These are phyloP conservation scores for Volvox africanus DNA, from an alignment of 139 green algal genomes.

Conservation along the genomic window DNA sequence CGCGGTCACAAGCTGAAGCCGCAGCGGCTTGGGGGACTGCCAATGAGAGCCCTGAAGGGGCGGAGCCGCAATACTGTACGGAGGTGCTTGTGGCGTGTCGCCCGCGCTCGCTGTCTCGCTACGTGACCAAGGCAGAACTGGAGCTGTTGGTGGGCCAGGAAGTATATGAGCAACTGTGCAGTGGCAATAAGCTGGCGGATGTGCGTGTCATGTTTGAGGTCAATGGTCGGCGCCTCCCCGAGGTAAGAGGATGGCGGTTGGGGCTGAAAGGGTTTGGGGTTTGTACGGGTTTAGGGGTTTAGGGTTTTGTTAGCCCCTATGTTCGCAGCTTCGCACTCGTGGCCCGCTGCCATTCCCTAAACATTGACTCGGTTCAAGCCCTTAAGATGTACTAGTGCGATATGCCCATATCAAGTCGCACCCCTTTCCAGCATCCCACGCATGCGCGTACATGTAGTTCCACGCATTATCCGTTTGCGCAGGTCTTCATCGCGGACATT, in stretches of 20 bases:
- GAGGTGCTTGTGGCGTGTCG: constrained; percentile 29
- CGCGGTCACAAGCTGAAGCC: neutral
- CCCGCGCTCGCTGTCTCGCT: constrained; percentile 37
- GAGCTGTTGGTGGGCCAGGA: constrained; percentile 24
- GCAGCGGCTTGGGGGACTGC: neutral
- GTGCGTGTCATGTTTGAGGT: constrained; percentile 36
- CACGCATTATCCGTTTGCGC: neutral
- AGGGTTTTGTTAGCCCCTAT: neutral
- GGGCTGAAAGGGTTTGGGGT: too few species aligned
- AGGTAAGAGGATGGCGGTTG: neutral
- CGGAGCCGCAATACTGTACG: neutral
- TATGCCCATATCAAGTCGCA: neutral
- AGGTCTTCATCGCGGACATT: constrained; percentile 23
- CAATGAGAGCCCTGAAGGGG: neutral
- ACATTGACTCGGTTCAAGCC: neutral
- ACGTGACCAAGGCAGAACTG: constrained; percentile 36
- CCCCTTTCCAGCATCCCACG: neutral
- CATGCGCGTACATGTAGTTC: neutral
- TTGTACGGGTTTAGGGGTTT: too few species aligned
- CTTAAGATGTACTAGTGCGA: too few species aligned
- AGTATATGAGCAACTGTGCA: constrained; percentile 28
- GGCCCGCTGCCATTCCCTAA: neutral
- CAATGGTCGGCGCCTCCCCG: neutral
- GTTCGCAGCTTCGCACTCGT: neutral
- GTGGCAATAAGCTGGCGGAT: constrained; percentile 30